Evolutionary conservation across 306 rosid genomes (phyloP).

Genomic region (Quercus engelmannii): DNA sequence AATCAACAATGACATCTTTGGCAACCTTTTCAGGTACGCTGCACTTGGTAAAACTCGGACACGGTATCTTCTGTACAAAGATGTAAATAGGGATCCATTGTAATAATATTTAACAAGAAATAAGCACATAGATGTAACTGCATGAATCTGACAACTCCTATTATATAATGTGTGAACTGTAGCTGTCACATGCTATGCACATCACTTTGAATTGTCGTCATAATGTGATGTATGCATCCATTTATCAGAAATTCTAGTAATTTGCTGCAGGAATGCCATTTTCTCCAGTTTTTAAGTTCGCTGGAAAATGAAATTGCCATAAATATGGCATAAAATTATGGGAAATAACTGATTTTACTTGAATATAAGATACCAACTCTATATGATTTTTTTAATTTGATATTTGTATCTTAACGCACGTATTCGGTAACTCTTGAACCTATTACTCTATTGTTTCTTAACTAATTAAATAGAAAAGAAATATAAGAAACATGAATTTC

Average conservation of each 20-base stretch:
- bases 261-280: not conserved
- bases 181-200: not conserved
- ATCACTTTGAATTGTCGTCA: not conserved
- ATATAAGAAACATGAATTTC: no score
- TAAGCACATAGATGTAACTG: slow-evolving; percentile 8
- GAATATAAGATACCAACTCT: not conserved
- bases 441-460: not conserved
- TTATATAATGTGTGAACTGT: not conserved
- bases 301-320: not conserved
- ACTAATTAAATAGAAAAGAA: not conserved
- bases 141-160: not conserved
- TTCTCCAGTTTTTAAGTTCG: not conserved
- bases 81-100: slow-evolving; percentile 72
- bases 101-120: slow-evolving; percentile 22
- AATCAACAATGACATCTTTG: not conserved
- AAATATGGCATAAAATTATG: not conserved
- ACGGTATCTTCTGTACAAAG: slow-evolving; percentile 92
- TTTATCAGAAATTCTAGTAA: not conserved
- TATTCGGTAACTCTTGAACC: no score
- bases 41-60: slow-evolving; percentile 79
- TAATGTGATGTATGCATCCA: not conserved
- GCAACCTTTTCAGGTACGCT: slow-evolving; percentile 71
- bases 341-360: no score
- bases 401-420: no score
- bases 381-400: not conserved